Percentiles rank a stretch among this genome's conserved stretches.
These are phyloP conservation scores for Mycena metata DNA, from an alignment of 768 basidiomycete genomes.

Conservation along the genomic window DNA sequence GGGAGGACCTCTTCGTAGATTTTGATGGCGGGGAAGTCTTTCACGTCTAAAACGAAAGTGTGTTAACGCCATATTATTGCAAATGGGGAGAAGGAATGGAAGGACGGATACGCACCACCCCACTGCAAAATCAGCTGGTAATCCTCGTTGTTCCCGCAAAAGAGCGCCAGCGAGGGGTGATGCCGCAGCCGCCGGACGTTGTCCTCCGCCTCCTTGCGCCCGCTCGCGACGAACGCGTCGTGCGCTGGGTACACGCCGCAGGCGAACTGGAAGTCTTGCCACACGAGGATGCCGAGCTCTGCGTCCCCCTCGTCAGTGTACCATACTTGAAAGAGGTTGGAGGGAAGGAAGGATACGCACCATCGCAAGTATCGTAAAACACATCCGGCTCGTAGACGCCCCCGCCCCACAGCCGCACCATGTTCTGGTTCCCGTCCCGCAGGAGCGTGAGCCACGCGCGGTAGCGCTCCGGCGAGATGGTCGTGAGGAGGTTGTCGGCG, in stretches of 20 bases:
- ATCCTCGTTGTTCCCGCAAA: constrained; percentile 89
- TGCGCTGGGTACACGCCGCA: constrained; percentile 93
- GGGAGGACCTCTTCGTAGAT: constrained; percentile 78
- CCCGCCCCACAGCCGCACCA: constrained; percentile 93
- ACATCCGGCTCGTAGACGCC: constrained; percentile 84
- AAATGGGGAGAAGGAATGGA: background rate
- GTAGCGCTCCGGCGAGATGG: constrained; percentile 65
- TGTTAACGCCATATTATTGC: background rate
- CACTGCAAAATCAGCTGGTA: constrained; percentile 67
- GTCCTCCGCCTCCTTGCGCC: constrained; percentile 82
- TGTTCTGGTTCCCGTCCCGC: constrained; percentile 90
- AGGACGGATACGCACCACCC: constrained; percentile 57
- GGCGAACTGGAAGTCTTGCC: constrained; percentile 96
- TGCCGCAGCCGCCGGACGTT: constrained; percentile 81
- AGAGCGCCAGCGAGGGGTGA: constrained; percentile 86
- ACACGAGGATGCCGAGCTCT: constrained; percentile 78
- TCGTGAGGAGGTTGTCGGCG: constrained; percentile 86
- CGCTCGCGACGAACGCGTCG: constrained; percentile 74
- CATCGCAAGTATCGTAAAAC: constrained; percentile 87
- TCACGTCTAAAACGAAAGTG: constrained; percentile 44
- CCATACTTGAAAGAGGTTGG: no score
- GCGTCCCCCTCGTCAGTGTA: background rate
- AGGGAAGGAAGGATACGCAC: no score
- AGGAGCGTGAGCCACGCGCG: constrained; percentile 83
- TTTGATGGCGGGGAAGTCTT: constrained; percentile 65